Percentiles rank a stretch among this genome's conserved stretches.
phyloP scores from a whole-genome alignment of 1,284 basidiomycete species.

The Mycena sp. region DNA sequence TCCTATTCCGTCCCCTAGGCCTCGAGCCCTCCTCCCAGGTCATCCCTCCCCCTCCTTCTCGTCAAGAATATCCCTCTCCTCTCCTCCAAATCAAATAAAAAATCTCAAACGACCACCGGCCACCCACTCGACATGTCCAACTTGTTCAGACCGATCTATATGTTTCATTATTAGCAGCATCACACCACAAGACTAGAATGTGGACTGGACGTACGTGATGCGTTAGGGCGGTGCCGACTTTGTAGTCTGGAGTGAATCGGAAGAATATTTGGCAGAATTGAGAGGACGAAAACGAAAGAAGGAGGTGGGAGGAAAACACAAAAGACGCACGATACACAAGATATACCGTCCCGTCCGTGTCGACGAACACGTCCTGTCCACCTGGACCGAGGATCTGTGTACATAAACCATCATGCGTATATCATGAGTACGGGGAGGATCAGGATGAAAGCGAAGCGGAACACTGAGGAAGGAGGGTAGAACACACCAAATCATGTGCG shows the following conservation, averaged over 20 bases:
- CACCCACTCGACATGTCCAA: not conserved
- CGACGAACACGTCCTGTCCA: slow-evolving; percentile 11
- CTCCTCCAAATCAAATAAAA: no score
- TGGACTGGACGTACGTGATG: not conserved
- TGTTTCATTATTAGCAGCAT: not conserved
- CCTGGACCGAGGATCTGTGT: slow-evolving; percentile 11
- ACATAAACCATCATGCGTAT: no score
- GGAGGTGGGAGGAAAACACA: no score
- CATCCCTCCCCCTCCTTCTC: no score
- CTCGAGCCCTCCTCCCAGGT: no score
- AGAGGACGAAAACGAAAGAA: not conserved
- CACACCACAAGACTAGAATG: not conserved
- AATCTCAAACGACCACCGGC: not conserved
- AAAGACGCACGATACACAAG: slow-evolving; percentile 6
- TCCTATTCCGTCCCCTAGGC: no score
- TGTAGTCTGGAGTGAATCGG: not conserved
- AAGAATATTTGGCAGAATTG: not conserved
- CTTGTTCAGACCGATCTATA: not conserved
- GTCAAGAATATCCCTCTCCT: no score
- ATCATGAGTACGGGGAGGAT: not conserved
- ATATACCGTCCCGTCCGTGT: not conserved
- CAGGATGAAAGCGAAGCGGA: not conserved
- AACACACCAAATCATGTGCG: not conserved
- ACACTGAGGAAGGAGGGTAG: not conserved
- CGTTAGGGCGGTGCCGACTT: not conserved